Base-by-base conservation (phyloP, 805 yeast species). In the Lipomyces starkeyi region DNA sequence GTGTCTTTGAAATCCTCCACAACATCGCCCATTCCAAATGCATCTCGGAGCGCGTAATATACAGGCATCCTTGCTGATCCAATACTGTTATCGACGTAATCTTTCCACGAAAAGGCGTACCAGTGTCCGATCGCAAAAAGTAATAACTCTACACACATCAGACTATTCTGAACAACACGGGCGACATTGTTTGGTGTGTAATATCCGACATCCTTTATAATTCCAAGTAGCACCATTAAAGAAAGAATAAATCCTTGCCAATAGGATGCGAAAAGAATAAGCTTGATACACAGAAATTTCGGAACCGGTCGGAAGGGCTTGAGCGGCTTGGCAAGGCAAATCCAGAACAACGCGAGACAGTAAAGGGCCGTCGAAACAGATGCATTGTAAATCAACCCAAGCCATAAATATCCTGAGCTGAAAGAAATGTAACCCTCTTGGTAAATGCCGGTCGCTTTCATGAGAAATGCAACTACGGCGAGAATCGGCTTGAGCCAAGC, bases 251-350 rank as follows among this genome's bases (percentile, higher is more conserved):
- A 84, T 80, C 96, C 92, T 77, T 95, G 99, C 99, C 99, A 95
- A 77, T 93, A 95, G n/a, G 97, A 91, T 29, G 97, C 98, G 83
- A 95, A 95, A 60, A 95, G 93, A 64, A 95, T 92, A 71, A 93
- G 83, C 76, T 95, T 95, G 59, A 95, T 97, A 80, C 98, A 93
- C 53, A 95, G 77, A 77, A 95, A 95, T 79, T 74, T 74, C 11
- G 96, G 93, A 85, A 95, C 88, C 2, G 98, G 98, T 64, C 91
- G 85, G 80, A 89, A 93, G 1, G 89, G 90, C 63, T 81, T 84
- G 72, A 95, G 82, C 74, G 93, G 98, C 1, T 76, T 76, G 80
- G 90, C 88, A n/a, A 95, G 81, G 73, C 97, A 91, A 76, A 87
- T 89, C 99, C 99, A 95, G 78, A 95, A 95, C 61, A 93, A 80